A percentile compares a stretch with the other conserved stretches of the same genome.
Conservation (phyloP, 345 rosid genomes). For the Laguncularia racemosa region DNA sequence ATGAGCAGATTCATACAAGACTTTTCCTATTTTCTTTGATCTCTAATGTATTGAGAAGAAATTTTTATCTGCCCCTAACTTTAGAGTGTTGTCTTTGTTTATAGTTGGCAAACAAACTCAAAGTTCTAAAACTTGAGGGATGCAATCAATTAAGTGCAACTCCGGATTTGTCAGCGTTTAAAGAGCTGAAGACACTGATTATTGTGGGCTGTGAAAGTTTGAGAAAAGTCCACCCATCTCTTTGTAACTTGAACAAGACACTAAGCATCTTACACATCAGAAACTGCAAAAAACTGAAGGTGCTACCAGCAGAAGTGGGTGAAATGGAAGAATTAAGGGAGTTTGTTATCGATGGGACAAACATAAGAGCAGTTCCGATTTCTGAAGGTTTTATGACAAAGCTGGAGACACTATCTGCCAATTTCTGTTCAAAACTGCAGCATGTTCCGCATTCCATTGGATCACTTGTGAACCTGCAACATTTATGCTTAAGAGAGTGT, state of each 20-base stretch:
- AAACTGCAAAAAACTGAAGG: neutral
- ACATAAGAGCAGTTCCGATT: neutral
- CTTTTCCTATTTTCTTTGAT: too few species aligned
- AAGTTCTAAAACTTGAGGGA: neutral
- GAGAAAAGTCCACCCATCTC: neutral
- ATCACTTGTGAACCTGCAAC: neutral
- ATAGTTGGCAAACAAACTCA: neutral
- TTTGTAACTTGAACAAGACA: neutral
- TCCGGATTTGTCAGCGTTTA: neutral
- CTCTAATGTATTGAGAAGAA: too few species aligned
- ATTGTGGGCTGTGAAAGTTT: neutral
- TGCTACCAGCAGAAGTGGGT: slow-evolving; percentile 5
- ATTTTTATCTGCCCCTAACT: too few species aligned
- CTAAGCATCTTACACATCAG: neutral
- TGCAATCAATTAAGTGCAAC: neutral
- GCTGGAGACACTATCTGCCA: slow-evolving; percentile 1
- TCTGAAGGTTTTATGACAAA: neutral
- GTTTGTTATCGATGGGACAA: neutral
- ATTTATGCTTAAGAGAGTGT: neutral
- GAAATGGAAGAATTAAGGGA: neutral
- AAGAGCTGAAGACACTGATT: neutral
- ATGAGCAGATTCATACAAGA: too few species aligned
- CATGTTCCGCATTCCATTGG: neutral
- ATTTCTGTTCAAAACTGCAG: neutral
- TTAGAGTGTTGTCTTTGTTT: neutral